phyloP scores from a whole-genome alignment of 495 filamentous ascomycete genomes.

The Neurospora tetraspora region DNA sequence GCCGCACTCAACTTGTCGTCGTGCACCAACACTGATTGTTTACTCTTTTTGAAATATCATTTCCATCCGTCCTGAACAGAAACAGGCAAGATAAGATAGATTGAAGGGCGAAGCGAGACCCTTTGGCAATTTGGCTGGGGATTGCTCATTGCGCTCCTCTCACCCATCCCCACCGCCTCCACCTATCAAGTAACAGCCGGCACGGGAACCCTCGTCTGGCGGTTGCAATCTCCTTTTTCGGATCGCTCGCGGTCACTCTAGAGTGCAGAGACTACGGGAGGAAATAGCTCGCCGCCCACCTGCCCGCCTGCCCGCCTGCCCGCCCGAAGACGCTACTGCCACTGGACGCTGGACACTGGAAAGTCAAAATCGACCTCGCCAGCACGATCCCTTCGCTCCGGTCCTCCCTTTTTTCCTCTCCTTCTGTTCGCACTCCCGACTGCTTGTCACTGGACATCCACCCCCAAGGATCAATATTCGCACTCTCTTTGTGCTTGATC shows the following conservation, averaged over 20 bases:
- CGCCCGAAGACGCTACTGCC: background rate
- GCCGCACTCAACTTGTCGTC: background rate
- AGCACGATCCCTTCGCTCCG: background rate
- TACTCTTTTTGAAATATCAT: background rate
- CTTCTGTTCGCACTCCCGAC: background rate
- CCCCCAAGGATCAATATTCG: background rate
- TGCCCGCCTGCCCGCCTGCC: background rate
- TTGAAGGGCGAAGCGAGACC: background rate
- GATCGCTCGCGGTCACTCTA: background rate
- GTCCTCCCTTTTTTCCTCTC: background rate
- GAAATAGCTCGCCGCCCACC: background rate
- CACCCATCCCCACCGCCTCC: background rate
- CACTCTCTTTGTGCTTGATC: background rate
- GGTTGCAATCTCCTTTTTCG: background rate
- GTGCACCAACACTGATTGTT: background rate
- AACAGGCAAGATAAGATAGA: background rate
- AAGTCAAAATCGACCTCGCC: background rate
- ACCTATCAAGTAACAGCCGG: background rate
- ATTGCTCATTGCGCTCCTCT: background rate
- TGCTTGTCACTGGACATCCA: background rate
- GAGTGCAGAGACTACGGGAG: background rate
- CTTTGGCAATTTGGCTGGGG: background rate
- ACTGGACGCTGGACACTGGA: background rate
- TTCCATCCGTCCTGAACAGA: background rate
- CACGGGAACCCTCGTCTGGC: background rate